Conservation (phyloP, 2,329 filamentous ascomycete species). For the Polychaeton citri region DNA sequence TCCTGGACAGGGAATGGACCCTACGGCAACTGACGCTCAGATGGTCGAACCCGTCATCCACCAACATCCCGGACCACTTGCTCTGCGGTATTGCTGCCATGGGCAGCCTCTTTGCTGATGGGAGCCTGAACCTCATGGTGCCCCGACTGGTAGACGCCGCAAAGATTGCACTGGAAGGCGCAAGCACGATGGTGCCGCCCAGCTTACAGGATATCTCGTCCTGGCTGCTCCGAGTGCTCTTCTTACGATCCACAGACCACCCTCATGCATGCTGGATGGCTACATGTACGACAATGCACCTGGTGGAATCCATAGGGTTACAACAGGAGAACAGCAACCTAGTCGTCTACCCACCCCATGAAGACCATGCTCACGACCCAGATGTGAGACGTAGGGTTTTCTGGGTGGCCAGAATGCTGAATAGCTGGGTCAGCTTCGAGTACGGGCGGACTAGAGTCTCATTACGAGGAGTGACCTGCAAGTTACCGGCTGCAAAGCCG, state of each 20-base stretch:
- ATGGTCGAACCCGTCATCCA: conserved; percentile 10
- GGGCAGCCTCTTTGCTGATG: conserved; percentile 34
- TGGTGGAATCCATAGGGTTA: conserved; percentile 41
- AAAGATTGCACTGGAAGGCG: conserved; percentile 30
- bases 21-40: conserved; percentile 11
- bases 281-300: conserved; percentile 44
- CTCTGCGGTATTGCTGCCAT: conserved; percentile 44
- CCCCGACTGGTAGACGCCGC: conserved; percentile 24
- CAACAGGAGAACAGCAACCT: conserved; percentile 26
- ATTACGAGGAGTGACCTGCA: conserved; percentile 32
- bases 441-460: conserved; percentile 41
- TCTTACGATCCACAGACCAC: conserved; percentile 40
- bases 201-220: conserved; percentile 30
- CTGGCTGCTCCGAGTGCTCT: conserved; percentile 42
- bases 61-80: conserved; percentile 22
- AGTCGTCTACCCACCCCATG: conserved; percentile 13
- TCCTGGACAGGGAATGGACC: conserved; percentile 25
- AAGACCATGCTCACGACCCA: conserved; percentile 10
- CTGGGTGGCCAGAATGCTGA: conserved; percentile 43
- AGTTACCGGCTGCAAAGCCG: conserved; percentile 25
- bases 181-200: conserved; percentile 23
- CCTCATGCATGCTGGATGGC: conserved; percentile 46
- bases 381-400: conserved; percentile 21
- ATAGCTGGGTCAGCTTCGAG: conserved; percentile 47
- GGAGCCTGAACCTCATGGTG: conserved; percentile 5